A percentile compares a stretch with the other conserved stretches of the same genome.
These are phyloP conservation scores for Populus euphratica DNA, from an alignment of 345 rosid species.

Conservation along the genomic window DNA sequence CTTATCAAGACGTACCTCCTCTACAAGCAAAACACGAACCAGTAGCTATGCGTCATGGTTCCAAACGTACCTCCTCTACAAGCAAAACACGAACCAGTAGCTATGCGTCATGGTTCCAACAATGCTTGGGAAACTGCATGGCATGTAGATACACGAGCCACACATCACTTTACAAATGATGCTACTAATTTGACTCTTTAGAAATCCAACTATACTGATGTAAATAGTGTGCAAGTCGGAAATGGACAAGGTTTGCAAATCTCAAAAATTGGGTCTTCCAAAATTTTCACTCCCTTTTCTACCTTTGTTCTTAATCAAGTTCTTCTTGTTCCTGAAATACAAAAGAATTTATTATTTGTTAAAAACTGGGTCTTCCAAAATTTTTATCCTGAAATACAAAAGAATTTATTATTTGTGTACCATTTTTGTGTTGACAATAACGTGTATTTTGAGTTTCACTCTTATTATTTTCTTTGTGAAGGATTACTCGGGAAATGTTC, in stretches of 20 bases:
- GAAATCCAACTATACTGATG: background rate
- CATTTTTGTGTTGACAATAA: background rate
- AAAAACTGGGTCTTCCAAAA: no score
- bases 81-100: no score
- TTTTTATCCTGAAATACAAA: background rate
- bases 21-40: no score
- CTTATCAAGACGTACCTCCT: background rate
- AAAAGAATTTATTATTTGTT: rapidly evolving
- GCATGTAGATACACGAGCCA: background rate
- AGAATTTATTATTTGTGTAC: no score
- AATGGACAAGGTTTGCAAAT: background rate
- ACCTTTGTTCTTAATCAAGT: background rate
- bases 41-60: no score
- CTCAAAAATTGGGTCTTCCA: rapidly evolving
- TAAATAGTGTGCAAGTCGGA: background rate
- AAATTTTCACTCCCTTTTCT: background rate
- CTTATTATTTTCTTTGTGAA: background rate
- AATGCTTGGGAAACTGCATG: no score
- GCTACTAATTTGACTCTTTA: background rate
- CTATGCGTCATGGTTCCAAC: no score
- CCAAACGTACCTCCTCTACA: rapidly evolving
- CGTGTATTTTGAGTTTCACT: background rate
- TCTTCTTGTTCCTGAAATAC: background rate
- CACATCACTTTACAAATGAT: background rate
- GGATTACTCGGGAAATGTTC: background rate